A percentile compares a stretch with the other conserved stretches of the same genome.
Evolutionary conservation across 805 yeast genomes (phyloP).

Genomic region (Metschnikowia matae): DNA sequence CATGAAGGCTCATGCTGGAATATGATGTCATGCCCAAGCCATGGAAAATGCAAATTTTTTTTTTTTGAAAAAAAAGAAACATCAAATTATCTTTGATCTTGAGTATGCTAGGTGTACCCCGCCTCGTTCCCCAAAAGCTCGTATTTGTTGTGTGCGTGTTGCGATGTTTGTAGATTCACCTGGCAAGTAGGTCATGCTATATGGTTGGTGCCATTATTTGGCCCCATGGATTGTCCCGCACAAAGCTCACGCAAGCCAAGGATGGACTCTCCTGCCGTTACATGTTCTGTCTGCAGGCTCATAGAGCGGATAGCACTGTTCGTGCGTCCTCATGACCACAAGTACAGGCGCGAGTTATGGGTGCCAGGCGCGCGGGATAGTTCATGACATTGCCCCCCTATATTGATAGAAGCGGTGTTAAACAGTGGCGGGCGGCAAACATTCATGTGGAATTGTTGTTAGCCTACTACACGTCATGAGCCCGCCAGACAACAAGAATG

Average conservation of each 20-base stretch:
- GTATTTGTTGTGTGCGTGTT: neutral
- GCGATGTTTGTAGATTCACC: neutral
- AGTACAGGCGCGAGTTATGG: neutral
- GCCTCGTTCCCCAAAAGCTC: too few relatives aligned
- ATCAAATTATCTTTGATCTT: too few relatives aligned
- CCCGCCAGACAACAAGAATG: neutral
- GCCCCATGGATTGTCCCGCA: neutral
- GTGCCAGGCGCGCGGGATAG: slow-evolving; percentile 1
- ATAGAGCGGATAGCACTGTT: neutral
- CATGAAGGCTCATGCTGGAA: neutral
- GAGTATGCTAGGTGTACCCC: too few relatives aligned
- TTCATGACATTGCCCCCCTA: neutral
- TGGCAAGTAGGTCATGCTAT: neutral
- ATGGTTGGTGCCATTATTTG: neutral
- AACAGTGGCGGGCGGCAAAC: neutral
- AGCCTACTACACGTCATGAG: neutral
- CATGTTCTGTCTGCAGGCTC: neutral
- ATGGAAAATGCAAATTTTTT: too few relatives aligned
- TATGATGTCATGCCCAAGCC: too few relatives aligned
- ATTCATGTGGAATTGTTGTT: neutral
- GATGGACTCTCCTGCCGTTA: neutral
- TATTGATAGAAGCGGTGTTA: neutral
- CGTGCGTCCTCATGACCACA: neutral
- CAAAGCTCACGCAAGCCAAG: neutral
- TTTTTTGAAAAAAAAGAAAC: too few relatives aligned